Conservation (phyloP, 768 basidiomycete genomes). For the Holtermannia corniformis region DNA sequence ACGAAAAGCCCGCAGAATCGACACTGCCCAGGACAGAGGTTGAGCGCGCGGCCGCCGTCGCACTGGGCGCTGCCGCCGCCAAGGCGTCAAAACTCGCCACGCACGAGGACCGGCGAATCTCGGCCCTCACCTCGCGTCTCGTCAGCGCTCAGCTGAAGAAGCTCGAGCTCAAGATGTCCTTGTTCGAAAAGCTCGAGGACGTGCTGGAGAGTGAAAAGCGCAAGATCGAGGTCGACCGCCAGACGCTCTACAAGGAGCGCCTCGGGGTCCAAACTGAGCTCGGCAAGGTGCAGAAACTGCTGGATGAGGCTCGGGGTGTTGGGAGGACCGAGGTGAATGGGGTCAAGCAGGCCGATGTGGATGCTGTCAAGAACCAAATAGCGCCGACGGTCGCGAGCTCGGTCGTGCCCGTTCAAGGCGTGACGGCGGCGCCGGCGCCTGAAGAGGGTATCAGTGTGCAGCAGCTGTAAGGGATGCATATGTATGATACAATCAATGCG, state of each 20-base stretch:
- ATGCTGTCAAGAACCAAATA: background rate
- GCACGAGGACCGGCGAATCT: slow-evolving; percentile 73
- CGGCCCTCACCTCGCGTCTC: slow-evolving; percentile 60
- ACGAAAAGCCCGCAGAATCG: slow-evolving; percentile 8
- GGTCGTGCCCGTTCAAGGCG: background rate
- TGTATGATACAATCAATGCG: background rate
- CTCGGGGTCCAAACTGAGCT: slow-evolving; percentile 33
- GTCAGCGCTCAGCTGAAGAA: slow-evolving; percentile 69
- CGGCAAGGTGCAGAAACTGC: slow-evolving; percentile 27
- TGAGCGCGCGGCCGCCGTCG: slow-evolving; percentile 71
- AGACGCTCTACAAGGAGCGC: slow-evolving; percentile 71
- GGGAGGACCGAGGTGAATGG: background rate
- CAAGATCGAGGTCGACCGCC: slow-evolving; percentile 68
- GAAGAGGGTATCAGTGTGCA: background rate
- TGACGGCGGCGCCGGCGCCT: background rate
- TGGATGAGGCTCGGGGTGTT: slow-evolving; percentile 22
- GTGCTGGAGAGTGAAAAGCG: slow-evolving; percentile 83
- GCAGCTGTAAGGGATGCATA: background rate
- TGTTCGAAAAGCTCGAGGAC: slow-evolving; percentile 93
- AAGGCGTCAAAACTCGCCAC: slow-evolving; percentile 71
- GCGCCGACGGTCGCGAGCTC: background rate
- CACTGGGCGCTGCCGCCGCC: slow-evolving; percentile 78
- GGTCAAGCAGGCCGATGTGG: background rate
- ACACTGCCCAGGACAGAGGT: slow-evolving; percentile 49
- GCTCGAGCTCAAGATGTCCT: slow-evolving; percentile 85